Percentiles rank a stretch among this genome's conserved stretches.
Conservation (phyloP, 345 rosid species). For the Rubroshorea leprosula region DNA sequence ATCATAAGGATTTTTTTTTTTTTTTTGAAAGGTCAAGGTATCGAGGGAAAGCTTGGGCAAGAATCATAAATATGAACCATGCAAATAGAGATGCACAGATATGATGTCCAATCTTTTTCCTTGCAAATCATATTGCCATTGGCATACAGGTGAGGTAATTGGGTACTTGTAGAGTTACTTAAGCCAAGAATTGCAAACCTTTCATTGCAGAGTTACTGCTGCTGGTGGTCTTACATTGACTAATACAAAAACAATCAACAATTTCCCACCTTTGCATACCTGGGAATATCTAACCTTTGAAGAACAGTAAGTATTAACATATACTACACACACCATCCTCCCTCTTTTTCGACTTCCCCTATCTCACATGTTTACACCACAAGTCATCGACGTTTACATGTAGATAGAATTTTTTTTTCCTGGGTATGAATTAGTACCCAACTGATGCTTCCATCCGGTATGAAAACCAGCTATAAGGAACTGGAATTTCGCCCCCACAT, state of each 20-base stretch:
- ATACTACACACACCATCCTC: conserved; percentile 17
- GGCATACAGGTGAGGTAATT: conserved; percentile 11
- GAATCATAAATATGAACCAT: no score
- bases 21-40: no score
- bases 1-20: no score
- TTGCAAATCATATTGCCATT: conserved; percentile 8
- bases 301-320: neutral
- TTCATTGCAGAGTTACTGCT: conserved; percentile 3
- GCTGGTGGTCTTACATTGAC: conserved; percentile 15
- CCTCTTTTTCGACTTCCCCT: conserved; percentile 22
- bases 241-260: conserved; percentile 8
- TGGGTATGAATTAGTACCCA: conserved; percentile 6
- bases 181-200: conserved; percentile 9
- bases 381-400: conserved; percentile 24
- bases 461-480: conserved; percentile 11
- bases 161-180: no score
- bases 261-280: conserved; percentile 23
- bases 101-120: neutral
- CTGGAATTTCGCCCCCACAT: conserved; percentile 6
- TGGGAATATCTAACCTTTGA: conserved; percentile 8
- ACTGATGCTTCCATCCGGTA: conserved; percentile 7
- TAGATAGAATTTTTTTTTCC: no score
- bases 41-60: no score
- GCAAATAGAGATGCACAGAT: no score
- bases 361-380: conserved; percentile 22